These are phyloP conservation scores for Auriscalpium orientale DNA, from an alignment of 768 basidiomycete species.

Conservation along the genomic window DNA sequence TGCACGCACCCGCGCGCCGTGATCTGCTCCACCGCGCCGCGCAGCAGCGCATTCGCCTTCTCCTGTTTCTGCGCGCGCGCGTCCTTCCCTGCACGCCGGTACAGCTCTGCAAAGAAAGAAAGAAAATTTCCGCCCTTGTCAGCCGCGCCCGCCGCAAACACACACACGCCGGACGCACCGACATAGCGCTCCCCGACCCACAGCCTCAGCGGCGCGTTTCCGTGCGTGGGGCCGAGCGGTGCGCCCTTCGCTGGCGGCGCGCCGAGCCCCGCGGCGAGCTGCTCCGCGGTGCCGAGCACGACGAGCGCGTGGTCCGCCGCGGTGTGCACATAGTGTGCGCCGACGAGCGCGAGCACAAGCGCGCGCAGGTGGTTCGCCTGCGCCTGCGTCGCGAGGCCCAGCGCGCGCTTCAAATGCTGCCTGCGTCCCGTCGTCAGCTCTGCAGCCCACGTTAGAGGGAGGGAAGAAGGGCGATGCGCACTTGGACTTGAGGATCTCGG, in stretches of 20 bases:
- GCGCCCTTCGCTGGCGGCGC: constrained; percentile 26
- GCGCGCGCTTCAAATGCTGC: constrained; percentile 50
- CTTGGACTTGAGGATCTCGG: constrained; percentile 59
- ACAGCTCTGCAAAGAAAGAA: constrained; percentile 38
- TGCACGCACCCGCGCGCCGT: neutral
- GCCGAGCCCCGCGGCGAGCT: constrained; percentile 65
- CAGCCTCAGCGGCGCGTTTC: constrained; percentile 53
- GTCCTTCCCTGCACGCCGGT: constrained; percentile 47
- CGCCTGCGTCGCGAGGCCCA: constrained; percentile 47
- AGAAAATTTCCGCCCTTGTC: neutral
- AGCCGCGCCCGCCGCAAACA: neutral
- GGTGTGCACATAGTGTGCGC: constrained; percentile 67
- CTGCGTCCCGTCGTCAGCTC: constrained; percentile 24
- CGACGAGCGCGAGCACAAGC: constrained; percentile 56
- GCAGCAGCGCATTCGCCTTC: constrained; percentile 30
- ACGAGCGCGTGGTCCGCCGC: constrained; percentile 58
- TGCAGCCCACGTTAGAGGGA: neutral
- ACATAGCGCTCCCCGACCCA: constrained; percentile 69
- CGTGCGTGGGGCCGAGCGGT: constrained; percentile 12
- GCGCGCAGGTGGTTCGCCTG: constrained; percentile 72
- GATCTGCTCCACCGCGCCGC: constrained; percentile 15
- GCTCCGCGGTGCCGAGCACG: constrained; percentile 61
- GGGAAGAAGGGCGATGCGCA: constrained; percentile 24
- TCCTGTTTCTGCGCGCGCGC: constrained; percentile 39
- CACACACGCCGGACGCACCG: constrained; percentile 33